A percentile compares a stretch with the other conserved stretches of the same genome.
phyloP scores from a whole-genome alignment of 2,329 filamentous ascomycete species.

The Coccinonectria pachysandricola region DNA sequence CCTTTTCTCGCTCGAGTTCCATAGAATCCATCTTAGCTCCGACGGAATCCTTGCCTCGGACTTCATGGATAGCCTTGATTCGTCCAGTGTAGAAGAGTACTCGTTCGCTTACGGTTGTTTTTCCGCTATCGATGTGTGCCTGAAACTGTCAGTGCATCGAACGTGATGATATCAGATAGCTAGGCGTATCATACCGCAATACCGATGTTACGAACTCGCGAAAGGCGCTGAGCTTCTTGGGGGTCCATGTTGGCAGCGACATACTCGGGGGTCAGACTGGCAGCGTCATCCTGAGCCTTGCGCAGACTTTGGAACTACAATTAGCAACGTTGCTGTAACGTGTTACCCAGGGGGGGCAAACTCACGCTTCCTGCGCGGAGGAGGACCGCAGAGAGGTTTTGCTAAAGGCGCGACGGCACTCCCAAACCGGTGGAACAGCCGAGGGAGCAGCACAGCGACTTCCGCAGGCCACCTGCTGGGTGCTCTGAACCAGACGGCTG shows the following conservation, averaged over 20 bases:
- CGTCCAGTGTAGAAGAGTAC: slow-evolving; percentile 97
- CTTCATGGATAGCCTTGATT: slow-evolving; percentile 95
- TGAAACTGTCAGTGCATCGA: no score
- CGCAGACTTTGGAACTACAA: slow-evolving; percentile 27
- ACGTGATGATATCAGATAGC: no score
- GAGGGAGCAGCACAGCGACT: slow-evolving; percentile 19
- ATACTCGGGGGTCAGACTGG: slow-evolving; percentile 42
- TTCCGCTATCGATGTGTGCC: slow-evolving; percentile 98
- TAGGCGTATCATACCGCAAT: slow-evolving; percentile 67
- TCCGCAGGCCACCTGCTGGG: slow-evolving; percentile 17
- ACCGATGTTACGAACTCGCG: slow-evolving; percentile 87
- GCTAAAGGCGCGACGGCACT: slow-evolving; percentile 24
- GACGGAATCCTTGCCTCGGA: slow-evolving; percentile 85
- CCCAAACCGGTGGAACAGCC: slow-evolving; percentile 11
- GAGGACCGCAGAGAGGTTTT: slow-evolving; percentile 19
- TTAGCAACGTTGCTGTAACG: slow-evolving; percentile 9
- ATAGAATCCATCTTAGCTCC: slow-evolving; percentile 99
- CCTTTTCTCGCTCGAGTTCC: slow-evolving; percentile 96
- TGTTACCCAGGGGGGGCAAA: slow-evolving; percentile 1
- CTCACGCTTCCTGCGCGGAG: slow-evolving; percentile 34
- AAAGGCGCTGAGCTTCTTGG: slow-evolving; percentile 66
- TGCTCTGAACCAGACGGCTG: slow-evolving; percentile 25
- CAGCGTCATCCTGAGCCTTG: slow-evolving; percentile 43
- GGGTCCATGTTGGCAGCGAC: slow-evolving; percentile 73
- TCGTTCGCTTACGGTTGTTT: slow-evolving; percentile 92